Evolutionary conservation across 176 grass and related monocot genomes (phyloP), one percentile per base, ranked within the genome.

Genomic region (Triticum turgidum): DNA sequence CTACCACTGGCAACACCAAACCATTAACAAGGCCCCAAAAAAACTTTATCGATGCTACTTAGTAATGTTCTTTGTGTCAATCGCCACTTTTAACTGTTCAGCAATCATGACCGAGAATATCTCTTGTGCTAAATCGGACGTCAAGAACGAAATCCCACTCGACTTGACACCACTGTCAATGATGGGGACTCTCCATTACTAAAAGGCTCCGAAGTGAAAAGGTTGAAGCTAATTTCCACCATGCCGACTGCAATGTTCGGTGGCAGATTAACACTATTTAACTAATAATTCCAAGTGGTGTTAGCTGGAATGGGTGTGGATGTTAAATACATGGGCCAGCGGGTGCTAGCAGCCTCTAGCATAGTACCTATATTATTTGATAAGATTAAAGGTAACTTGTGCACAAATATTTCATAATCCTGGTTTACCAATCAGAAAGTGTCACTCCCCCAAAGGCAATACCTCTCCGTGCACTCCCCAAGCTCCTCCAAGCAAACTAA

Each of bases 271-370:
- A 22, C 77, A 69, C 27, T 45, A 84, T 63, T 11, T 27, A 14
- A 37, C 49, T 79, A 64, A 30, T 49, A 78, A 37, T 64, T 72
- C 21, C 54, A 84, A 72, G 29, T 41, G 56, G 24, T 44, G 13
- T 45, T 61, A 83, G 80, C 47, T 88, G 63, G 47, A 61, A 83
- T n/a, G 75, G 49, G 30, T 17, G 7, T n/a, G 10, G 25, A 3
- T 52, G 75, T n/a, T 66, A 45, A 59, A 68, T 30, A 38, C 4
- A 85, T 77, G 39, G 61, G 76, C 61, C 21, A 80, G 22, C 27
- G 18, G 77, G 61, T 72, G 52, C 37, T 63, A 80, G 54, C 54
- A 59, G 54, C 54, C 18, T 54, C 51, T 21, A 59, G 8, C 41
- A 52, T 41, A 52, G 17, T 66, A 24, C 33, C 56, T 7, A 13